A percentile compares a stretch with the other conserved stretches of the same genome.
phyloP scores from a whole-genome alignment of 2,329 filamentous ascomycete species.

The Aspergillus viridinutans region DNA sequence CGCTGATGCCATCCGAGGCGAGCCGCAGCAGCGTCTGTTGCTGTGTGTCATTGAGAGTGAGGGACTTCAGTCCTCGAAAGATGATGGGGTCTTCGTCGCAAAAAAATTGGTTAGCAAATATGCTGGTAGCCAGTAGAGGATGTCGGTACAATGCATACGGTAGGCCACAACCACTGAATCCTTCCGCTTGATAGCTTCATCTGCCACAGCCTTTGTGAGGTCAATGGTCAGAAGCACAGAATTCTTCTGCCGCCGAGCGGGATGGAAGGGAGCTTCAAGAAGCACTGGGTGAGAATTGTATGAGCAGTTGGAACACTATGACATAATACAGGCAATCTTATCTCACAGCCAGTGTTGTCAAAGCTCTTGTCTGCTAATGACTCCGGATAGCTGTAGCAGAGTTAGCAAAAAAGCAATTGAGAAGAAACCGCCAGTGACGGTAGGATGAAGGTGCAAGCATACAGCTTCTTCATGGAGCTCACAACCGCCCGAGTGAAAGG shows the following conservation, averaged over 20 bases:
- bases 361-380: constrained; percentile 82
- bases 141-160: constrained; percentile 52
- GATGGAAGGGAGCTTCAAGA: constrained; percentile 63
- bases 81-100: constrained; percentile 79
- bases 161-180: constrained; percentile 84
- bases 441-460: constrained; percentile 33
- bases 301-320: neutral
- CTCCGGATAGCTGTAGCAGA: constrained; percentile 69
- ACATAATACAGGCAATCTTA: constrained; percentile 19
- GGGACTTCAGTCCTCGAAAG: constrained; percentile 83
- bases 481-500: constrained; percentile 68
- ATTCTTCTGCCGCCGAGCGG: constrained; percentile 55
- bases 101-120: neutral
- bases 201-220: constrained; percentile 79
- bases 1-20: constrained; percentile 80
- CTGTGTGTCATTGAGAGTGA: constrained; percentile 80
- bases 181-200: constrained; percentile 76
- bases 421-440: constrained; percentile 2
- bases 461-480: constrained; percentile 74
- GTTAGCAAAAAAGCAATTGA: constrained; percentile 10
- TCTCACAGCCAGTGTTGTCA: constrained; percentile 83
- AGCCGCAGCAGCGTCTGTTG: constrained; percentile 80
- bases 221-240: constrained; percentile 82
- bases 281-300: constrained; percentile 49
- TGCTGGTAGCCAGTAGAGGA: neutral